These are phyloP conservation scores for Botryotinia narcissicola DNA, from an alignment of 2,329 filamentous ascomycete genomes.

Conservation along the genomic window DNA sequence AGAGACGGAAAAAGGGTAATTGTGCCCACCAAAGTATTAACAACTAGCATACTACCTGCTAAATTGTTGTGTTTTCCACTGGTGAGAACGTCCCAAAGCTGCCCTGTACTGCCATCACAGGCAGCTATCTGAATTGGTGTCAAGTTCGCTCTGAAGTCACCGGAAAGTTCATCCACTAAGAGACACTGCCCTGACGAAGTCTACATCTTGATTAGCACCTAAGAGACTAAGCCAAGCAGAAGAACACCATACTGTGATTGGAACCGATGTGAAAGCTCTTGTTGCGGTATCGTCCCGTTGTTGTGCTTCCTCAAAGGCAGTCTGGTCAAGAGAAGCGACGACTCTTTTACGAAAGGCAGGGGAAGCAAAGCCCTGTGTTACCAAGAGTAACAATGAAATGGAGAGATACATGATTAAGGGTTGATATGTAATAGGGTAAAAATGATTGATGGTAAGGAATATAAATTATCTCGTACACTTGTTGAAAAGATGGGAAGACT, in stretches of 20 bases:
- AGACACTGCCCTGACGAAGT: conserved; percentile 43
- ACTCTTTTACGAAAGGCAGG: not conserved
- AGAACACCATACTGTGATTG: conserved; percentile 41
- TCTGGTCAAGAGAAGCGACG: conserved; percentile 16
- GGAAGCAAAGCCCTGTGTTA: conserved; percentile 7
- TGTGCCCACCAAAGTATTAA: conserved; percentile 49
- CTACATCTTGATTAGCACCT: conserved; percentile 4
- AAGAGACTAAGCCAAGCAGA: not conserved
- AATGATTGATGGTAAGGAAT: not conserved
- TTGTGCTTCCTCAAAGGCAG: conserved; percentile 45
- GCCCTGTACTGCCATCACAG: conserved; percentile 42
- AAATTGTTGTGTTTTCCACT: conserved; percentile 52
- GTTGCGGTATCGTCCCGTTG: conserved; percentile 43
- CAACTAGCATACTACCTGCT: conserved; percentile 47
- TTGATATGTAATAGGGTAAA: not conserved
- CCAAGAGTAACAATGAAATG: conserved; percentile 8
- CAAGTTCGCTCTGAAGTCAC: conserved; percentile 47
- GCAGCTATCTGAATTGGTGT: conserved; percentile 44
- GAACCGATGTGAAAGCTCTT: conserved; percentile 42
- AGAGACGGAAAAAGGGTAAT: not conserved
- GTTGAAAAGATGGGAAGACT: conserved; percentile 6
- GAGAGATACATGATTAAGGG: conserved; percentile 2
- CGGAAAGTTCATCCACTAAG: conserved; percentile 45
- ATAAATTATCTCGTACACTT: not conserved
- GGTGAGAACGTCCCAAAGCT: conserved; percentile 47